Base-by-base conservation (phyloP, 805 yeast genomes). In the Hanseniaspora valbyensis region DNA sequence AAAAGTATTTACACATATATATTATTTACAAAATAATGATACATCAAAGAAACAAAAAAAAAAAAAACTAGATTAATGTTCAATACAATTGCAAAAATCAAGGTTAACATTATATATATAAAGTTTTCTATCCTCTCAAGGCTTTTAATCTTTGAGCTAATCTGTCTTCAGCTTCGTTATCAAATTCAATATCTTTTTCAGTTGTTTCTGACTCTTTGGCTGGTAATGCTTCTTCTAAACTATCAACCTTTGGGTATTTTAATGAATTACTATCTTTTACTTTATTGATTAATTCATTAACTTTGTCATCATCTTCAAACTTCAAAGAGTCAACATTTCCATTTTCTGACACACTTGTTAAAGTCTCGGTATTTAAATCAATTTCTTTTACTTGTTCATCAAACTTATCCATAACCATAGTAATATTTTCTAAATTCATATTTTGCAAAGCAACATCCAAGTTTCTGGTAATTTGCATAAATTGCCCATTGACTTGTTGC, bases 391-490 rank as follows among this genome's bases (percentile, higher is more conserved):
- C 92, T 64, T 92, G 99, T 52, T 74, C 78, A 66, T 92, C 99
- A 64, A 92, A 92, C 65, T 87, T 89, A 66, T 92, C 98, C 97
- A 92, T 92, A 12, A 92, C 90, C 66, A 88, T 67, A 4, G 96
- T 86, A 28, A 92, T 92, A 58, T 78, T 79, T 66, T 92, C 97
- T 55, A 92, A 69, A 65, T 92, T 92, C 98, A 92, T 92, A 21
- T 90, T 81, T 59, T 86, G 92, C 69, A 92, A 75, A 1, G 98
- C 98, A 60, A 78, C 80, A 65, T 92, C 98, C 97, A 92, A 90
- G 9, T 96, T 96, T 61, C 74, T 79, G 52, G 94, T 92, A 12
- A 90, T 97, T 44, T 76, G 80, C 8, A 92, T 77, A 97, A 92
- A 92, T 58, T 88, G 89, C 1, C 89, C 88, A 0, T 95, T 86